These are phyloP conservation scores for Pythium pectinolyticum DNA, from an alignment of 352 stramenopile species.

Conservation along the genomic window DNA sequence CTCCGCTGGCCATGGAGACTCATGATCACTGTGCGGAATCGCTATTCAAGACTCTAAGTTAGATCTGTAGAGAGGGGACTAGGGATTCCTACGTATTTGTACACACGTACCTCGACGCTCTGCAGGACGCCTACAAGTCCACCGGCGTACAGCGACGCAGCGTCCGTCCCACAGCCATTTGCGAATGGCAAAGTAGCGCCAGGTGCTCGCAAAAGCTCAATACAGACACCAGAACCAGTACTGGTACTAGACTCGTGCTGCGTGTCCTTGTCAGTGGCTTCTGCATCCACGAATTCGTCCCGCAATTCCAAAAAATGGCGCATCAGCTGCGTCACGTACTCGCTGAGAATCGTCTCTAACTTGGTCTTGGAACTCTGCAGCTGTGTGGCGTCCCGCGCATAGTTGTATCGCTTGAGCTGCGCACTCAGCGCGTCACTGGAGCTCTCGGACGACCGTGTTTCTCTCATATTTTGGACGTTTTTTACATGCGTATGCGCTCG, in stretches of 20 bases:
- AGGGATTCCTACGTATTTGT: too few relatives aligned
- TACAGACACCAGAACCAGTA: not conserved
- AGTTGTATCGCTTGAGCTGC: constrained; percentile 48
- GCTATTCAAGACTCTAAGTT: constrained; percentile 20
- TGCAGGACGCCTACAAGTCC: constrained; percentile 48
- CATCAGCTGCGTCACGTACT: constrained; percentile 17
- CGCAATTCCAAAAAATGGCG: constrained; percentile 15
- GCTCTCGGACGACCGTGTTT: constrained; percentile 27
- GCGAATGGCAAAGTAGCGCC: constrained; percentile 24
- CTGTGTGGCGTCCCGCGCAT: constrained; percentile 44
- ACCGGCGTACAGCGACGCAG: constrained; percentile 45
- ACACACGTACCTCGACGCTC: constrained; percentile 47
- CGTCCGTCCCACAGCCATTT: constrained; percentile 40
- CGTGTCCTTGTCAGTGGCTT: not conserved
- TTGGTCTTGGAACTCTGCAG: constrained; percentile 27
- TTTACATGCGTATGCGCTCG: constrained; percentile 51
- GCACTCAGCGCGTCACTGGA: constrained; percentile 23
- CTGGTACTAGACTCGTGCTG: not conserved
- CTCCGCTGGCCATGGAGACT: constrained; percentile 43
- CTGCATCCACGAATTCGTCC: constrained; percentile 2
- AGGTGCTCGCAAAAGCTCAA: constrained; percentile 1
- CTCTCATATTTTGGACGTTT: constrained; percentile 59
- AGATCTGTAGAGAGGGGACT: not conserved
- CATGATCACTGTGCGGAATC: constrained; percentile 40
- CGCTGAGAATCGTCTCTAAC: constrained; percentile 16